Conservation (phyloP, 1,139 yeast genomes). For the Hansenula lynferdii region DNA sequence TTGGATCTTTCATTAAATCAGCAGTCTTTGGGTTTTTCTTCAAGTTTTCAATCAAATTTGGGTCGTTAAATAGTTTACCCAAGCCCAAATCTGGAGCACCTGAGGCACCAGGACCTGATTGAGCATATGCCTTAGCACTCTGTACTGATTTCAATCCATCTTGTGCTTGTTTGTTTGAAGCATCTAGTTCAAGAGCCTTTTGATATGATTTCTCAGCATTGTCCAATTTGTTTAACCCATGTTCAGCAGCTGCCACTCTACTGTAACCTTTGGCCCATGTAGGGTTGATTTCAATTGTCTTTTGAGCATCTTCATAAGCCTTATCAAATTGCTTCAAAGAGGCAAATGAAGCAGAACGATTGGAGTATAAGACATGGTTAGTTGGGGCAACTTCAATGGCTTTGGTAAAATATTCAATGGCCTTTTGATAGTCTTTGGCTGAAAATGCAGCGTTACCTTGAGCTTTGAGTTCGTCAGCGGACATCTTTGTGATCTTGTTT, state of each 20-base stretch:
- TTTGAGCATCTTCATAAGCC: slow-evolving; percentile 81
- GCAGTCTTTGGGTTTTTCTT: slow-evolving; percentile 84
- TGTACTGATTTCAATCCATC: slow-evolving; percentile 70
- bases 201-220: slow-evolving; percentile 67
- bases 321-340: slow-evolving; percentile 67
- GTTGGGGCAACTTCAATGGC: slow-evolving; percentile 81
- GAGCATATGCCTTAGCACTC: slow-evolving; percentile 30
- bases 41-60: slow-evolving; percentile 70
- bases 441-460: slow-evolving; percentile 91
- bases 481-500: slow-evolving; percentile 29
- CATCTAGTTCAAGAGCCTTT: slow-evolving; percentile 80
- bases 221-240: slow-evolving; percentile 74
- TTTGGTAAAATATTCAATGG: slow-evolving; percentile 74
- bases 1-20: slow-evolving; percentile 83
- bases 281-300: slow-evolving; percentile 74
- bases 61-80: slow-evolving; percentile 76
- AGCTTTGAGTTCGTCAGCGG: slow-evolving; percentile 71
- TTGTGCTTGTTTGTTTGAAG: slow-evolving; percentile 80
- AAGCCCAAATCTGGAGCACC: slow-evolving; percentile 83
- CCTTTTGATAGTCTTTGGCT: slow-evolving; percentile 76
- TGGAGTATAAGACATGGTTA: slow-evolving; percentile 86
- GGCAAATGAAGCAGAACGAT: slow-evolving; percentile 91
- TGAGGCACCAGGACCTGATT: slow-evolving; percentile 22
- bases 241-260: slow-evolving; percentile 91
- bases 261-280: slow-evolving; percentile 94